Evolutionary conservation across 352 stramenopile genomes (phyloP).

Genomic region (Globisporangium middletonii): DNA sequence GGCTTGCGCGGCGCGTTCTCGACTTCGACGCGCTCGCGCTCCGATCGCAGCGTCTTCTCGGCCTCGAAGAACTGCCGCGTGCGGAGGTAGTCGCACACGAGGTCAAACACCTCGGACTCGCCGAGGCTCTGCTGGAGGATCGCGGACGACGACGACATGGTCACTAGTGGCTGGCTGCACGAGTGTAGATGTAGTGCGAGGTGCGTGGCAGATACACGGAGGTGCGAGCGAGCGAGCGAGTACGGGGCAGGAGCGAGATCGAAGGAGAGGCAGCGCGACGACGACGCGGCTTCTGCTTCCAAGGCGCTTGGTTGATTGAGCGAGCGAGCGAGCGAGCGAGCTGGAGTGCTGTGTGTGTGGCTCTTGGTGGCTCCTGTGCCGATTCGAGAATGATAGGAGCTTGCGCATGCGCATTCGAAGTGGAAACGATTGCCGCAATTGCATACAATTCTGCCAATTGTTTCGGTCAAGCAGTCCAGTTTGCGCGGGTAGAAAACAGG

Average conservation of each 20-base stretch:
- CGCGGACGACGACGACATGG: slow-evolving; percentile 50
- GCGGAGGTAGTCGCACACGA: slow-evolving; percentile 85
- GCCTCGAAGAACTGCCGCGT: slow-evolving; percentile 85
- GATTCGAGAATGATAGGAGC: slow-evolving; percentile 12
- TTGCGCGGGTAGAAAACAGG: too few species aligned
- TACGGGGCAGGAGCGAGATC: background rate
- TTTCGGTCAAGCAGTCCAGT: too few species aligned
- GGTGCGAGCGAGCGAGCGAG: too few species aligned
- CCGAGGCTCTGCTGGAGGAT: slow-evolving; percentile 74
- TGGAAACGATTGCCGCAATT: background rate
- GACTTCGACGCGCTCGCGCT: slow-evolving; percentile 45
- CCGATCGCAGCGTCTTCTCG: slow-evolving; percentile 61
- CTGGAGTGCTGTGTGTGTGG: background rate
- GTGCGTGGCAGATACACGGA: too few species aligned
- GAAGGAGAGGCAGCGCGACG: background rate
- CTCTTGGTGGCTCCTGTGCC: slow-evolving; percentile 7
- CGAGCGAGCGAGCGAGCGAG: too few species aligned
- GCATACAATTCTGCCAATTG: background rate
- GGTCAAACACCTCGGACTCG: slow-evolving; percentile 83
- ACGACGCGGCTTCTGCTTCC: slow-evolving; percentile 3
- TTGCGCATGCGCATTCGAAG: slow-evolving; percentile 9
- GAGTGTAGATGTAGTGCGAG: background rate
- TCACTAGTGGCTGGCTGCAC: background rate
- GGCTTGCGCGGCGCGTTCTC: slow-evolving; percentile 9
- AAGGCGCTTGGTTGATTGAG: too few species aligned